A percentile compares a stretch with the other conserved stretches of the same genome.
phyloP scores from a whole-genome alignment of 345 rosid genomes.

The Eucalyptus pauciflora region DNA sequence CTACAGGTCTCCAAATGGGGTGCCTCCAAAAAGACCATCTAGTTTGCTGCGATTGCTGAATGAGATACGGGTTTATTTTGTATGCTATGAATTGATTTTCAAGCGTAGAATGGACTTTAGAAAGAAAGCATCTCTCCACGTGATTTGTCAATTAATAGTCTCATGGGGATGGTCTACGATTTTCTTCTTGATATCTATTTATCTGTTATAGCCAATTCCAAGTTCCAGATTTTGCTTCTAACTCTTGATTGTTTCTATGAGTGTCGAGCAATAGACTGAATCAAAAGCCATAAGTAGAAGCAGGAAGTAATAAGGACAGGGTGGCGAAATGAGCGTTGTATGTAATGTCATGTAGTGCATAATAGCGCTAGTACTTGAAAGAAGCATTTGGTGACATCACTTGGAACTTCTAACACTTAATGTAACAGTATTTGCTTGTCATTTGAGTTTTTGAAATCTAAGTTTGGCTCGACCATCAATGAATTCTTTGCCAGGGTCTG shows the following conservation, averaged over 20 bases:
- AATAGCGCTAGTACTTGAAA: not conserved
- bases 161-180: not conserved
- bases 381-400: not conserved
- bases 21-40: constrained; percentile 83
- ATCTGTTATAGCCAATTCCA: not conserved
- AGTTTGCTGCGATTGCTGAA: constrained; percentile 65
- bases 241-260: not conserved
- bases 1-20: constrained; percentile 75
- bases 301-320: not conserved
- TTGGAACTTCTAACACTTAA: not conserved
- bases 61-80: constrained; percentile 59
- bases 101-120: not conserved
- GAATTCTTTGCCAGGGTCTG: constrained; percentile 38
- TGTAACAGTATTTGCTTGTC: not conserved
- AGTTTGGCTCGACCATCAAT: not conserved
- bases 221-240: not conserved
- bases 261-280: not conserved
- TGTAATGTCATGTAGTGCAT: not conserved
- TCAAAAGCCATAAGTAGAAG: not conserved
- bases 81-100: not conserved
- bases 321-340: not conserved
- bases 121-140: not conserved
- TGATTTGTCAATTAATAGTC: not conserved
- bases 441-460: not conserved
- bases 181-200: not conserved